Evolutionary conservation across 2,329 filamentous ascomycete genomes (phyloP), one percentile per base, ranked within the genome.

Genomic region (Clathrospora elynae): DNA sequence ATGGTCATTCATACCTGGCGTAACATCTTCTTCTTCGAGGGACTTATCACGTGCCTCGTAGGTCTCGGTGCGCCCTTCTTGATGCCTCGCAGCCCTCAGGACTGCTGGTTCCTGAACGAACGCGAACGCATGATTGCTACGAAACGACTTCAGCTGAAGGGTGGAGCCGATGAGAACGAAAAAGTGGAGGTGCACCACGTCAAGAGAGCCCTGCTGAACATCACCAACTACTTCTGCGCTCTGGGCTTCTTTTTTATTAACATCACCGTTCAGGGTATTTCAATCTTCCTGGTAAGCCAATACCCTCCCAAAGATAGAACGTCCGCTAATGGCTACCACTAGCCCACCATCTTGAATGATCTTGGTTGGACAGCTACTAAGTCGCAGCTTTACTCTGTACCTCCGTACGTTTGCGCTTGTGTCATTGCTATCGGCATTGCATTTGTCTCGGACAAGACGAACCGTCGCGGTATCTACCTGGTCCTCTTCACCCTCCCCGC

Each of bases 21-120:
- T 20, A 67, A 68, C 35, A 84, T 84, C 53, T 84, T 84, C 71
- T 82, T 84, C 67, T 83, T 84, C 46, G 81, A 84, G 59, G 81
- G 81, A 0, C 61, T 82, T 28, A 55, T 82, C 48, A 84, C 80
- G 7, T 62, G 77, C 14, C 44, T 78, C 28, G 55, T 78, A 9
- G 79, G 77, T 0, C 25, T 74, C 2, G 44, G 68, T 1, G 77
- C 79, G 1, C 78, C 79, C 1, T 70, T 78, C 36, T 66, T 79
- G 48, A 75, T 83, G 70, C 79, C 80, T 0, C 73, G 73, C 6
- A 73, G 63, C 8, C 80, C 80, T 0, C 61, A 65, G 6, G 70
- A 73, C 1, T 78, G 77, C 16, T 74, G 69, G 41, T 79, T 78
- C 51, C 64, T 84, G 32, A 79, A 67, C 17, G 72, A 75, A 18